These are phyloP conservation scores for Lobulomyces angularis DNA, from an alignment of 192 early-diverging fungal genomes.

Conservation along the genomic window DNA sequence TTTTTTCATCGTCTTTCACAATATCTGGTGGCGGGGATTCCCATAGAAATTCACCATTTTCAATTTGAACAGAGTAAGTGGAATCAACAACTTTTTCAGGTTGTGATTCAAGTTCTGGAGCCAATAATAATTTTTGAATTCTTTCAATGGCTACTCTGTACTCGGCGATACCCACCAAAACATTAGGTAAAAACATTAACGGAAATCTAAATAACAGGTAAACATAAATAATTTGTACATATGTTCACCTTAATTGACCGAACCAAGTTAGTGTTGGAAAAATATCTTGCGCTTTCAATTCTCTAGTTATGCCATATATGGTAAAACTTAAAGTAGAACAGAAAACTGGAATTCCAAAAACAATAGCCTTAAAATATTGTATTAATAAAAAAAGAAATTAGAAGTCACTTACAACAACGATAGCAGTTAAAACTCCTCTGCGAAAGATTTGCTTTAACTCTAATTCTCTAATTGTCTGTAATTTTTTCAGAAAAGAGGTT, in stretches of 20 bases:
- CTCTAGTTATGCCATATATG: constrained; percentile 24
- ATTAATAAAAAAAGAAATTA: background rate
- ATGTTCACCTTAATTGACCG: constrained; percentile 15
- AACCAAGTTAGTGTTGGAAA: constrained; percentile 38
- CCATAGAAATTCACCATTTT: constrained; percentile 55
- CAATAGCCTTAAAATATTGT: constrained; percentile 29
- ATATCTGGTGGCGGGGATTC: constrained; percentile 27
- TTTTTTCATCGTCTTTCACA: constrained; percentile 3
- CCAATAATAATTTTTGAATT: constrained; percentile 38
- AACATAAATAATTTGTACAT: constrained; percentile 8
- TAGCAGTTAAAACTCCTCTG: constrained; percentile 6
- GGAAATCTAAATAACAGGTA: constrained; percentile 27
- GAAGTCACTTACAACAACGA: background rate
- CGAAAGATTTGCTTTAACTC: constrained; percentile 27
- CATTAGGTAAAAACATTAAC: constrained; percentile 39
- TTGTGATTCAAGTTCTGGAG: constrained; percentile 46
- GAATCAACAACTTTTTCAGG: constrained; percentile 22
- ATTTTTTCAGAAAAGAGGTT: constrained; percentile 51
- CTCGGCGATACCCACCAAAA: constrained; percentile 30
- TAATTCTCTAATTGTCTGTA: constrained; percentile 34
- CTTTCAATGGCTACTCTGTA: constrained; percentile 34
- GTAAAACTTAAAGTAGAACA: constrained; percentile 24
- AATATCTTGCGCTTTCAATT: constrained; percentile 18
- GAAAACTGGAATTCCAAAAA: constrained; percentile 34
- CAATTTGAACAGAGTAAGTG: constrained; percentile 39